These are phyloP conservation scores for Casuarina cunninghamiana DNA, from an alignment of 306 rosid species.

Conservation along the genomic window DNA sequence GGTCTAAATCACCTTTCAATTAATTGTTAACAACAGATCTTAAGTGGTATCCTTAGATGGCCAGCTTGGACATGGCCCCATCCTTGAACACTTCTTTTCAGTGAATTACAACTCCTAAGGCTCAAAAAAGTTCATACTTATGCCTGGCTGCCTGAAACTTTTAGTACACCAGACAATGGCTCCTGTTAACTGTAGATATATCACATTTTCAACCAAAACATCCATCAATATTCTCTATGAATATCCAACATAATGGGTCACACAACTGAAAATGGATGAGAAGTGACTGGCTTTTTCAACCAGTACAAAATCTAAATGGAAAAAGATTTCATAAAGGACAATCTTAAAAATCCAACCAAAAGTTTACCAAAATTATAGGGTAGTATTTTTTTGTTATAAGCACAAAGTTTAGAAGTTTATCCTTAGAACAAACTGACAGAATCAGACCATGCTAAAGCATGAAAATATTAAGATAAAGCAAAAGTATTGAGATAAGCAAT, in stretches of 20 bases:
- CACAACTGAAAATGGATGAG: background rate
- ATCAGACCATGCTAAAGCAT: background rate
- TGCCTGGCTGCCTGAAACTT: background rate
- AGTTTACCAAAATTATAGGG: too few species aligned
- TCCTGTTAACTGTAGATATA: too few species aligned
- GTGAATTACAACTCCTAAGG: background rate
- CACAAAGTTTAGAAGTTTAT: background rate
- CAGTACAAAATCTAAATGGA: background rate
- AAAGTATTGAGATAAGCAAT: background rate
- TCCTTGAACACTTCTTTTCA: background rate
- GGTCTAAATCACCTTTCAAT: background rate
- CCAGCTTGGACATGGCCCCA: too few species aligned
- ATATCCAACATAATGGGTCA: background rate
- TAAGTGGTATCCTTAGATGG: background rate
- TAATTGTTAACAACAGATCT: background rate
- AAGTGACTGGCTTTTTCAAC: background rate
- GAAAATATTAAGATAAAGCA: background rate
- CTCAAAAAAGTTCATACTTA: background rate
- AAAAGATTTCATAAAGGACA: background rate
- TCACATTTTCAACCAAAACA: too few species aligned
- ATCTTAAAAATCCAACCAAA: background rate
- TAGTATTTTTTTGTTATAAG: background rate
- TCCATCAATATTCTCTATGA: background rate
- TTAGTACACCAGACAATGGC: background rate
- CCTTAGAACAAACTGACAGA: too few species aligned